Percentiles rank a stretch among this genome's conserved stretches.
phyloP scores from a whole-genome alignment of 768 basidiomycete species.

The Dentipellis sp. region DNA sequence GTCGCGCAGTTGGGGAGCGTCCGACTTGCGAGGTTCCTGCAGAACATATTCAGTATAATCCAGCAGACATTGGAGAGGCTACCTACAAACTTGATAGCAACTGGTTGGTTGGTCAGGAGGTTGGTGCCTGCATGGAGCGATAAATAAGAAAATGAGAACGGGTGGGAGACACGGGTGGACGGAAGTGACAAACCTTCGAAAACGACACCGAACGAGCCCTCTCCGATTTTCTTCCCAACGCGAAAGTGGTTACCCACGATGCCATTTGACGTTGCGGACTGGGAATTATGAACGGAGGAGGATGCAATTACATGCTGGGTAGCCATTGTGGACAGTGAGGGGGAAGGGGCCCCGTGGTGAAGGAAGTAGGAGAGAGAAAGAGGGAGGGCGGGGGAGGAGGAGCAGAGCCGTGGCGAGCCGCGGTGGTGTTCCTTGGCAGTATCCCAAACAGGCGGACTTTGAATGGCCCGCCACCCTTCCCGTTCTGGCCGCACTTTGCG shows the following conservation, averaged over 20 bases:
- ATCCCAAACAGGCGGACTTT: not conserved
- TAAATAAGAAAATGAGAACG: not conserved
- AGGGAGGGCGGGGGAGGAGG: conserved; percentile 11
- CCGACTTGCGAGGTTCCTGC: conserved; percentile 94
- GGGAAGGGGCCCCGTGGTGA: not conserved
- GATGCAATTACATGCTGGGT: conserved; percentile 82
- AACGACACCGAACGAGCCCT: conserved; percentile 98
- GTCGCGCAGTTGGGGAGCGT: conserved; percentile 94
- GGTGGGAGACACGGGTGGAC: not conserved
- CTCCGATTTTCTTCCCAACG: conserved; percentile 98
- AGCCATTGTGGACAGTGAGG: conserved; percentile 39
- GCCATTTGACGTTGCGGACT: conserved; percentile 55
- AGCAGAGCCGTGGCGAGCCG: conserved; percentile 1
- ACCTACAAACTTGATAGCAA: conserved; percentile 96
- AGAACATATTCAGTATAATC: conserved; percentile 8
- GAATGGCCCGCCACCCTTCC: not conserved
- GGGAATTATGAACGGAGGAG: conserved; percentile 50
- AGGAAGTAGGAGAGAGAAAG: conserved; percentile 9
- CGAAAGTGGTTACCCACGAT: conserved; percentile 76
- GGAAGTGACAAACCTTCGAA: conserved; percentile 64
- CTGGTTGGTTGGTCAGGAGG: conserved; percentile 74
- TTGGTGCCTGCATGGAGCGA: conserved; percentile 55
- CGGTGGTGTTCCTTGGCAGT: not conserved
- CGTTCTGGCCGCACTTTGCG: not conserved
- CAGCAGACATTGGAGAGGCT: not conserved